Base-by-base conservation (phyloP, 2,329 filamentous ascomycete species). In the Verticillium nonalfalfae region DNA sequence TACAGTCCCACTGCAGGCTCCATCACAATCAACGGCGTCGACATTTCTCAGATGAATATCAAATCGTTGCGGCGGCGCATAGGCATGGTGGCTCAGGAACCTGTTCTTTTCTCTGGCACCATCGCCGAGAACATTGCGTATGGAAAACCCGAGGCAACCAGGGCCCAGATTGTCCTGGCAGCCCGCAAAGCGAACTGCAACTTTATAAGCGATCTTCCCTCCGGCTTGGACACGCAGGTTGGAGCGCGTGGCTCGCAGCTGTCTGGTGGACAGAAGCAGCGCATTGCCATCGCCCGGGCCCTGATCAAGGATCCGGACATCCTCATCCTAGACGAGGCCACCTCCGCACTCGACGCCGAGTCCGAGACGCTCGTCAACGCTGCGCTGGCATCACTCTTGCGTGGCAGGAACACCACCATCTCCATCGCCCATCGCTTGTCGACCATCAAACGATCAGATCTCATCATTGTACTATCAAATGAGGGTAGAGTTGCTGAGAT, bases 261-360 rank as follows among this genome's bases (percentile, higher is more conserved):
- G 0, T 97, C 93, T 9, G 95, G 95, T 59, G 95, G 95, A 0
- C 95, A 99, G 76, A 98, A 98, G 78, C 95, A 99, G 75, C 89
- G 95, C 65, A 98, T 99, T 69, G 95, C 95, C 40, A 99, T 99
- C 73, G 95, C 95, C 5, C 87, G 96, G 60, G 95, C 95, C 13
- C 82, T 99, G 34, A 87, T 99, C 68, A 98, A 98, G 76, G 86
- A 97, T 65, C 96, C 96, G 0, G 95, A 99, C 76, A 98, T 99
- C 65, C 80, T 99, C 34, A 96, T 99, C 63, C 85, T 99, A 1
- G 95, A 99, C 71, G 95, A 99, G 80, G 91, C 96, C 18, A 99
- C 96, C 0, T 97, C 92, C 2, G 95, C 95, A 0, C 83, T 99
- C 7, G 95, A 99, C 72, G 95, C 95, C 14, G 95, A 99, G 75